Evolutionary conservation across 2,329 filamentous ascomycete genomes (phyloP).

Genomic region (Aspergillus bombycis): DNA sequence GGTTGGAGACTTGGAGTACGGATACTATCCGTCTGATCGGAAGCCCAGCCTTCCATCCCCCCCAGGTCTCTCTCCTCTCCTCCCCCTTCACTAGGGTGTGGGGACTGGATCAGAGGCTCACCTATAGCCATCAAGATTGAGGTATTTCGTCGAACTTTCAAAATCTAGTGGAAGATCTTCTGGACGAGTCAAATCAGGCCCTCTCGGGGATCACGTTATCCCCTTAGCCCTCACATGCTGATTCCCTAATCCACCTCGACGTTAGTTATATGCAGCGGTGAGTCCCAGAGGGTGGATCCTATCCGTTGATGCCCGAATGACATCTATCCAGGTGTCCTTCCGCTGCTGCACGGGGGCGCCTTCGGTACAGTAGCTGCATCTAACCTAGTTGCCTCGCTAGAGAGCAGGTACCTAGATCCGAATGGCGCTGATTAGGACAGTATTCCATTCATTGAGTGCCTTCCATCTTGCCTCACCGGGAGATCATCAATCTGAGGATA

Average conservation of each 20-base stretch:
- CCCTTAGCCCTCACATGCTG: neutral
- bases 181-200: neutral
- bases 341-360: neutral
- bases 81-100: neutral
- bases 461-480: slow-evolving; percentile 6
- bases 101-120: neutral
- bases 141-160: neutral
- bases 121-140: neutral
- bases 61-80: neutral
- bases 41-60: neutral
- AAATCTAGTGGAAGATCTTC: neutral
- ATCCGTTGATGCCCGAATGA: slow-evolving; percentile 8
- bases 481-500: slow-evolving; percentile 5
- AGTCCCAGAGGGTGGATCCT: slow-evolving; percentile 2
- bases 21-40: neutral
- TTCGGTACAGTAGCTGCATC: neutral
- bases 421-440: neutral
- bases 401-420: neutral
- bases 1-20: neutral
- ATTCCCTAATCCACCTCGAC: neutral
- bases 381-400: slow-evolving; percentile 1
- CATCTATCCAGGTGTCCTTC: slow-evolving; percentile 5
- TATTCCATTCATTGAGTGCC: neutral
- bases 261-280: slow-evolving; percentile 9
- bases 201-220: neutral